These are phyloP conservation scores for Aspergillus carbonarius DNA, from an alignment of 2,329 filamentous ascomycete genomes.

Conservation along the genomic window DNA sequence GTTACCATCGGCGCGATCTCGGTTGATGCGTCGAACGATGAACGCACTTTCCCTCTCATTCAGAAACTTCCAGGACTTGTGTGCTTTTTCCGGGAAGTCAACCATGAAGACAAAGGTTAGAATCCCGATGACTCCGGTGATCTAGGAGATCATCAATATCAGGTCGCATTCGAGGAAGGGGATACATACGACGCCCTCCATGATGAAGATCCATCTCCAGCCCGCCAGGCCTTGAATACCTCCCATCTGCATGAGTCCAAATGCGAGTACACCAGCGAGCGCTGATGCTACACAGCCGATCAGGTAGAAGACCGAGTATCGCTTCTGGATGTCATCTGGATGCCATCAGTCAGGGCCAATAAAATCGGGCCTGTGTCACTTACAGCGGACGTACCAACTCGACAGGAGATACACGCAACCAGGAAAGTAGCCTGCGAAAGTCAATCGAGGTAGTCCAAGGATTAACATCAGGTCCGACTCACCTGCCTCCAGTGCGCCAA, in stretches of 20 bases:
- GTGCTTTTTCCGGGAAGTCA: constrained; percentile 37
- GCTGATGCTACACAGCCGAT: constrained; percentile 51
- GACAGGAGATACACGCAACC: constrained; percentile 70
- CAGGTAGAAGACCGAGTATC: constrained; percentile 49
- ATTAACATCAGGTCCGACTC: constrained; percentile 44
- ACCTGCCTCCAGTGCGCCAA: constrained; percentile 31
- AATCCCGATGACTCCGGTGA: constrained; percentile 28
- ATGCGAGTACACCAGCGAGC: constrained; percentile 49
- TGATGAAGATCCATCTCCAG: constrained; percentile 58
- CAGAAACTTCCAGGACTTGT: constrained; percentile 36
- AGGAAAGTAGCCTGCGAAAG: constrained; percentile 68
- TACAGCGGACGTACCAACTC: constrained; percentile 64
- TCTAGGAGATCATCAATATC: constrained; percentile 15
- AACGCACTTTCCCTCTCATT: constrained; percentile 46
- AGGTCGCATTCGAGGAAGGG: too few species aligned
- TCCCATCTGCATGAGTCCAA: constrained; percentile 43
- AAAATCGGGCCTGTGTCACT: constrained; percentile 2
- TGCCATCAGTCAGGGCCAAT: background rate
- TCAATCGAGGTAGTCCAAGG: constrained; percentile 28
- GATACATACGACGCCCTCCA: constrained; percentile 47
- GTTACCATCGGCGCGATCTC: constrained; percentile 53
- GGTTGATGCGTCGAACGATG: constrained; percentile 53
- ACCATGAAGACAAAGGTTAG: constrained; percentile 38
- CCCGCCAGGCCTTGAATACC: constrained; percentile 45
- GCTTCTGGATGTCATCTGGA: constrained; percentile 33